Evolutionary conservation across 441 rosid genomes (phyloP), one percentile per base, ranked within the genome.

Genomic region (Mallotus repandus): DNA sequence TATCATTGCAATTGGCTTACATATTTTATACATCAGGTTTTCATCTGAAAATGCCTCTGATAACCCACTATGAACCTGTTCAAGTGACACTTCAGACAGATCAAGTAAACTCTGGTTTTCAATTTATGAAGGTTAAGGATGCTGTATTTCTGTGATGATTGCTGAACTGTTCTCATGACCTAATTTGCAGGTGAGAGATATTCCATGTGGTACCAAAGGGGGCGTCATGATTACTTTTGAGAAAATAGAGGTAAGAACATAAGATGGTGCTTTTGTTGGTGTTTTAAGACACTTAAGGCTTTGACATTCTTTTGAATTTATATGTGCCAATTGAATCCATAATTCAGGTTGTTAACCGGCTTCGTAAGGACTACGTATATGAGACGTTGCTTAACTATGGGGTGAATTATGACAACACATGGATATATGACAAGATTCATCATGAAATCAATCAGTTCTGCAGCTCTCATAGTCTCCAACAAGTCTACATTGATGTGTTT

Each of bases 381-480:
- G 97, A 92, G 14, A 94, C 97, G 29, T 76, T 94, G 83, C 84
- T 86, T 57, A 89, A 92, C 80, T 94, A 94, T 72, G 98, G 97
- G 13, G 92, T 94, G 75, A 75, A 88, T 32, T 94, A 94, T 60
- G 98, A 94, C 74, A 77, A 92, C 84, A 94, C 97, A 8, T 94
- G 98, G 98, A 90, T 94, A 67, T 94, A 94, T 72, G 97, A 94
- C 89, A 94, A 92, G 89, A 94, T 94, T 77, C 98, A 92, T 73
- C 98, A 94, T 77, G 97, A 94, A 86, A 94, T 94, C 86, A 94
- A 94, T 82, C 97, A 94, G 86, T 94, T 94, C 82, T 92, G 98
- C 83, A 92, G 97, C 85, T 90, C 97, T 19, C 97, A 94, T 77
- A 56, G 87, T 29, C 97, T 94, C 75, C 97, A 94, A 78, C 98